Base-by-base conservation (phyloP, 1,139 yeast genomes). In the Hemisphaericaspora subhashii region DNA sequence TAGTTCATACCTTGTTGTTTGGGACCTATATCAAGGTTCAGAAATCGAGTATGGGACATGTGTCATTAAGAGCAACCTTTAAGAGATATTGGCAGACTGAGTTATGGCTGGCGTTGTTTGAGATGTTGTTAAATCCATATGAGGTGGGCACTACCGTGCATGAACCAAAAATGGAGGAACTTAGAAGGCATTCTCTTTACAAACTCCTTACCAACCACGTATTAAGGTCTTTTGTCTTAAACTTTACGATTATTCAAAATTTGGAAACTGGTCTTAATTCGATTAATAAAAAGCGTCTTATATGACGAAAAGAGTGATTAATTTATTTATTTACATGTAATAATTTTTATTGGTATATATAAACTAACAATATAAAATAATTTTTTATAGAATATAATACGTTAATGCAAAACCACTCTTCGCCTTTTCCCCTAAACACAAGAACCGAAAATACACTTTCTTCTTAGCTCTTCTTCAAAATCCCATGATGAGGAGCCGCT, bases 81-180 rank as follows among this genome's bases (percentile, higher is more conserved):
- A 86, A 84, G 55, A 62, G 95, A 38, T 86, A 86, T 53, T 86
- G 96, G 96, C 86, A 85, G 49, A 80, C 77, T 2, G 49, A 53
- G 10, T 46, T 86, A 4, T 90, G 98, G 98, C 60, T 53, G 5
- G 79, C 79, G 3, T 58, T 89, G 20, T 87, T 89, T 56, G 77
- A 79, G 30, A 46, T 74, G 2, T 60, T 89, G 35, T 64, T 89
- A 31, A 88, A 89, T 50, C 81, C 95, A 1, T 66, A 65, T 43
- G 42, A n/a, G n/a, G n/a, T n/a, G n/a, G n/a, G n/a, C n/a, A n/a
- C n/a, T n/a, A n/a, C n/a, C n/a, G n/a, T n/a, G 37, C 18, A 47
- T 10, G 35, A 33, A 4, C 35, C 41, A 9, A 41, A 37, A 12
- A 5, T 12, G n/a, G n/a, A n/a, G n/a, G 53, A 59, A 31, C 47